Conservation (phyloP, 2,329 filamentous ascomycete genomes). For the Penicillium freii region DNA sequence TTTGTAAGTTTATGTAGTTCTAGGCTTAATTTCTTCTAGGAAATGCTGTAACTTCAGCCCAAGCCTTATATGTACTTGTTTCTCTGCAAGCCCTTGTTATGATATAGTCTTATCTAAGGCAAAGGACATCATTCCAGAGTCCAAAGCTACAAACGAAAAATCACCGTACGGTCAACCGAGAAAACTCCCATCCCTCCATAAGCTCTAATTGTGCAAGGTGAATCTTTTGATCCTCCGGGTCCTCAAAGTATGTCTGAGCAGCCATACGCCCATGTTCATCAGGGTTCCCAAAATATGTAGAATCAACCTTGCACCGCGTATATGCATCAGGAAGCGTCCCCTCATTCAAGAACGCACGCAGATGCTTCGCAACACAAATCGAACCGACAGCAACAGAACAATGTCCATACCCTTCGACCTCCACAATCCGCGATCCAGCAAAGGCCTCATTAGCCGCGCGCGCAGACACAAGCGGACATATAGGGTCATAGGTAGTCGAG, state of each 20-base stretch:
- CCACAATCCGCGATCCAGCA: slow-evolving; percentile 22
- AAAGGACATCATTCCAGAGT: background rate
- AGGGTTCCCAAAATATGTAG: slow-evolving; percentile 4
- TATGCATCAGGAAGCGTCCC: slow-evolving; percentile 18
- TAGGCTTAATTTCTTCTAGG: background rate
- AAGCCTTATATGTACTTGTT: background rate
- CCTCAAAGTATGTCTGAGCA: slow-evolving; percentile 6
- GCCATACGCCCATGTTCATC: background rate
- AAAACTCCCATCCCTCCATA: slow-evolving; percentile 4
- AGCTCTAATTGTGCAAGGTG: slow-evolving; percentile 7
- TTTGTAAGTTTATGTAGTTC: background rate
- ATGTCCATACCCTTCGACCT: slow-evolving; percentile 25
- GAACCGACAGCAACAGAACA: slow-evolving; percentile 24
- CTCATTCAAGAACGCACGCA: slow-evolving; percentile 21
- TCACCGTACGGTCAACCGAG: background rate
- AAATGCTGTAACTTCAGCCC: background rate
- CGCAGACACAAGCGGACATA: slow-evolving; percentile 22
- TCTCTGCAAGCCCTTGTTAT: background rate
- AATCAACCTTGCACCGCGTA: slow-evolving; percentile 15
- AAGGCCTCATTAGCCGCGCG: slow-evolving; percentile 24
- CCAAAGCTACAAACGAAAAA: background rate
- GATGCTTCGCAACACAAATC: slow-evolving; percentile 20
- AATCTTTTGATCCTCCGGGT: slow-evolving; percentile 6
- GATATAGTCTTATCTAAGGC: background rate
- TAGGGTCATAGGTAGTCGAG: slow-evolving; percentile 24